These are phyloP conservation scores for Backusella morwellensis DNA, from an alignment of 192 early-diverging fungal genomes.

Conservation along the genomic window DNA sequence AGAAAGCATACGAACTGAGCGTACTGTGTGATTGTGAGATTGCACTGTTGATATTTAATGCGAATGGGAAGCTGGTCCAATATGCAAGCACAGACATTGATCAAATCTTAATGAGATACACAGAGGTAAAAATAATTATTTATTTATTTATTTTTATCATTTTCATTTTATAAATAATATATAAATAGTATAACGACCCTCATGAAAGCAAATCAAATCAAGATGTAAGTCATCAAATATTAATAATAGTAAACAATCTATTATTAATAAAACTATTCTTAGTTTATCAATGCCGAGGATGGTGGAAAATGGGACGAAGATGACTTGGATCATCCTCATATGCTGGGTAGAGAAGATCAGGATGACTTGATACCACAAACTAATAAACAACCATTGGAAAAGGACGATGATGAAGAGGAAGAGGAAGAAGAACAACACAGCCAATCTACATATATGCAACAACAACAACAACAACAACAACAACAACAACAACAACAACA, in stretches of 20 bases:
- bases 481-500: no score
- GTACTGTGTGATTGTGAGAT: slow-evolving; percentile 96
- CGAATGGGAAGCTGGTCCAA: slow-evolving; percentile 90
- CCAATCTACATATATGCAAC: neutral
- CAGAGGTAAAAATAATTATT: slow-evolving; percentile 51
- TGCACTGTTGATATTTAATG: slow-evolving; percentile 92
- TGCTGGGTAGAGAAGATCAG: neutral
- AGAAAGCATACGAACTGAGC: slow-evolving; percentile 94
- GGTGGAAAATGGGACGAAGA: slow-evolving; percentile 16
- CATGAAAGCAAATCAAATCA: slow-evolving; percentile 42
- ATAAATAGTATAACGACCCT: slow-evolving; percentile 35
- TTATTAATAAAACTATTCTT: neutral
- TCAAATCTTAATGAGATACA: slow-evolving; percentile 90
- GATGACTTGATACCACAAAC: neutral
- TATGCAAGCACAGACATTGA: slow-evolving; percentile 95
- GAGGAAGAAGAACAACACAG: neutral
- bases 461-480: slow-evolving; percentile 27
- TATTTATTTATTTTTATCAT: neutral
- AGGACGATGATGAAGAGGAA: neutral
- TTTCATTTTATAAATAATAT: neutral
- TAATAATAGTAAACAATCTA: neutral
- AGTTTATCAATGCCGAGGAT: slow-evolving; percentile 31
- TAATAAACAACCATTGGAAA: neutral
- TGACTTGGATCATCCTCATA: neutral
- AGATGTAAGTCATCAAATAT: slow-evolving; percentile 24